Evolutionary conservation across 768 basidiomycete genomes (phyloP), one percentile per base, ranked within the genome.

Genomic region (Austroboletus festivus): DNA sequence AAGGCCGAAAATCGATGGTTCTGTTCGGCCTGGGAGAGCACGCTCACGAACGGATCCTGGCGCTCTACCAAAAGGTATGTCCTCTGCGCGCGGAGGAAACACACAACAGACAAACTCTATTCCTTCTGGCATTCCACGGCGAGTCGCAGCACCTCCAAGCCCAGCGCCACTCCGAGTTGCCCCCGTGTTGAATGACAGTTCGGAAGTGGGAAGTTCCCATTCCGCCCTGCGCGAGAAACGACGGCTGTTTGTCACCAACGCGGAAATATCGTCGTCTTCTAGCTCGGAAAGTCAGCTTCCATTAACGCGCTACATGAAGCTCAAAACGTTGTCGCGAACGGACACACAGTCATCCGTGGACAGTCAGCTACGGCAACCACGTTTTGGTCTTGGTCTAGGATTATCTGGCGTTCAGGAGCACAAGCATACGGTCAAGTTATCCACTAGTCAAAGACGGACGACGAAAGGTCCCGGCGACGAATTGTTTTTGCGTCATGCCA

Each of bases 221-320:
- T 30, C 51, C 21, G 38, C 19, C 11, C 54, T 40, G 23, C 46
- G 19, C n/a, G 62, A 63, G 20, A 66, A 63, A 42, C 70, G 76
- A 5, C 75, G 70, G 35, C 60, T 78, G 16, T 72, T 71, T 11
- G 73, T 79, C 21, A 68, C 74, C 7, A 78, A 77, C 47, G 71
- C 72, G 1, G 71, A 72, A 37, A 67, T 73, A 11, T 57, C 70
- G n/a, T 61, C 71, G 3, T 73, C 76, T 9, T 70, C 67, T 18
- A 67, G 74, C 40, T 74, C 73, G 3, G 76, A 73, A 22, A 68
- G 69, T 39, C 73, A 73, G 15, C 51, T 42, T 4, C 43, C 46
- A 6, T 38, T 51, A 33, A 33, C 23, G 28, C 55, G 55, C 21
- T 51, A 38, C 48, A 15, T 47, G 9, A 68, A 57, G 38, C 37